Evolutionary conservation across 2,329 filamentous ascomycete species (phyloP).

Genomic region (Metarhizium humberi): DNA sequence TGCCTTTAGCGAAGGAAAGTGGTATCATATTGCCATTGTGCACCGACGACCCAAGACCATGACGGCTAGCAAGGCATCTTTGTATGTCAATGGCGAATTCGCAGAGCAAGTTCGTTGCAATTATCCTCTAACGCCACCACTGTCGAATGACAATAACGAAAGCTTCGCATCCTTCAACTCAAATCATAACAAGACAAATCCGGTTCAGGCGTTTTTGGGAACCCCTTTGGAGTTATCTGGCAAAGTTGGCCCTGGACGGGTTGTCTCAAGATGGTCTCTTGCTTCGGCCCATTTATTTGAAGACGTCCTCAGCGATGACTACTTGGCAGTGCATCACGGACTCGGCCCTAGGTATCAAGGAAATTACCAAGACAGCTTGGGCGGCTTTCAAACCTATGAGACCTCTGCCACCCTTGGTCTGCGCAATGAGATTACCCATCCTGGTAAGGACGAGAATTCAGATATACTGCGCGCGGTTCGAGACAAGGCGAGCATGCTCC

Average conservation of each 20-base stretch:
- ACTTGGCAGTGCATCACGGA: constrained; percentile 82
- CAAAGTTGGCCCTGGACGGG: constrained; percentile 60
- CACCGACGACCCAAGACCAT: constrained; percentile 72
- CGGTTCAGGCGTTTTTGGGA: constrained; percentile 86
- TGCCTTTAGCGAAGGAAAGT: constrained; percentile 63
- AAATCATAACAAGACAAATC: constrained; percentile 45
- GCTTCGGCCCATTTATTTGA: constrained; percentile 85
- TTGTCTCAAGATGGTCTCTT: constrained; percentile 77
- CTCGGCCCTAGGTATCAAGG: constrained; percentile 87
- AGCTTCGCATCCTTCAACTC: constrained; percentile 63
- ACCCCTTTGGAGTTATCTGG: constrained; percentile 83
- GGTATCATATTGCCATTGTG: constrained; percentile 91
- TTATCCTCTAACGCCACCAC: constrained; percentile 70
- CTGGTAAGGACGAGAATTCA: constrained; percentile 81
- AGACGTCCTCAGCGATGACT: constrained; percentile 80
- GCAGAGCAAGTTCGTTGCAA: constrained; percentile 83
- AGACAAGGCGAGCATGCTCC: constrained; percentile 69
- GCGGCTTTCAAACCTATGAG: constrained; percentile 91
- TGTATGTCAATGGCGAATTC: constrained; percentile 91
- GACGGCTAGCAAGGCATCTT: constrained; percentile 67
- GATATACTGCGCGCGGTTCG: constrained; percentile 87
- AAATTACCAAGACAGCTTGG: constrained; percentile 93
- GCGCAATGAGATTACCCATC: constrained; percentile 82
- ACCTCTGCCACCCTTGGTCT: constrained; percentile 86
- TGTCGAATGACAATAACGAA: constrained; percentile 52